Percentiles rank a stretch among this genome's conserved stretches.
phyloP scores from a whole-genome alignment of 352 stramenopile genomes.

The Aphanomyces cochlioides region DNA sequence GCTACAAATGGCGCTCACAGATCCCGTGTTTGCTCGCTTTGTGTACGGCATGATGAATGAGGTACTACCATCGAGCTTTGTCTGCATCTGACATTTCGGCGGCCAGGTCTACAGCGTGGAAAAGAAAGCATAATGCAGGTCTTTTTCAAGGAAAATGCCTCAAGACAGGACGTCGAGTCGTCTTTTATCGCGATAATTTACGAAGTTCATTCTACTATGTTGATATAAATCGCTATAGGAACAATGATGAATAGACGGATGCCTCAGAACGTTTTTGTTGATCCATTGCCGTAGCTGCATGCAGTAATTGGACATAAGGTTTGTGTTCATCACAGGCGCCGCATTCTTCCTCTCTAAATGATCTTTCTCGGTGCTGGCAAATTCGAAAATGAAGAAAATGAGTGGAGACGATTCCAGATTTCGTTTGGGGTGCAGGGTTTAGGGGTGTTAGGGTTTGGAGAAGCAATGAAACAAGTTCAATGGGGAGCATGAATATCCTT shows the following conservation, averaged over 20 bases:
- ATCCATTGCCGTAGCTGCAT: constrained; percentile 29
- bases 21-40: constrained; percentile 66
- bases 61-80: constrained; percentile 26
- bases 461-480: no score
- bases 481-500: no score
- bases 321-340: constrained; percentile 27
- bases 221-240: no score
- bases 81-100: neutral
- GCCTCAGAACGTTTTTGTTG: constrained; percentile 29
- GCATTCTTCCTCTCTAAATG: no score
- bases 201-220: no score
- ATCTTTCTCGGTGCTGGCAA: no score
- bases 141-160: no score
- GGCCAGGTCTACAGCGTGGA: neutral
- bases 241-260: neutral
- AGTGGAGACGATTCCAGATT: no score
- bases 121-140: no score
- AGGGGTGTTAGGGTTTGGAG: no score
- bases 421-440: no score
- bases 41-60: constrained; percentile 73
- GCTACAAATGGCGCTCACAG: constrained; percentile 70
- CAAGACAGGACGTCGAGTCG: neutral
- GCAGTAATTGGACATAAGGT: constrained; percentile 31
- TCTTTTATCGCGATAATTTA: neutral
- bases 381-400: no score